phyloP scores from a whole-genome alignment of 208 protist species.

The Entamoeba invadens region DNA sequence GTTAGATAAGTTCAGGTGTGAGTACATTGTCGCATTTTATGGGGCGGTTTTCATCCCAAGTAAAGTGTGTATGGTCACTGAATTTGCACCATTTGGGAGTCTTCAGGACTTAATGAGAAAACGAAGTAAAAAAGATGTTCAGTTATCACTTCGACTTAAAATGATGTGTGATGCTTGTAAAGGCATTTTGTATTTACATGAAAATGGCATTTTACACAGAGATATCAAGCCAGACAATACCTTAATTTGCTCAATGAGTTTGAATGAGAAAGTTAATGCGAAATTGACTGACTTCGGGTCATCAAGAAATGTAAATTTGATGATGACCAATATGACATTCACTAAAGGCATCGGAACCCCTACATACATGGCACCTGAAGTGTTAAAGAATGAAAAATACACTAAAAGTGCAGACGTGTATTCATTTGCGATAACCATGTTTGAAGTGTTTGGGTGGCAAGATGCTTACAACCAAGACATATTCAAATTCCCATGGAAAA shows the following conservation, averaged over 20 bases:
- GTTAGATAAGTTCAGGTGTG: neutral
- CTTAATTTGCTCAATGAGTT: neutral
- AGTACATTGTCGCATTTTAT: neutral
- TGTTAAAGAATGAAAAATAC: constrained; percentile 31
- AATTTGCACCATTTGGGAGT: neutral
- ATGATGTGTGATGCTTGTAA: neutral
- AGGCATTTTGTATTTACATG: neutral
- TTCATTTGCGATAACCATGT: constrained; percentile 40
- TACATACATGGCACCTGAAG: constrained; percentile 38
- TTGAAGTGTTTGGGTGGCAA: constrained; percentile 34
- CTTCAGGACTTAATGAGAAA: neutral
- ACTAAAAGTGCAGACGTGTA: constrained; percentile 44
- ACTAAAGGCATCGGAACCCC: constrained; percentile 5
- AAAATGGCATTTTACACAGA: neutral
- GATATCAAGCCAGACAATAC: neutral
- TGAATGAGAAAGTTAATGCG: neutral
- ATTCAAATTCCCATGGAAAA: too few relatives aligned
- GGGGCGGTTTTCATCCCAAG: neutral
- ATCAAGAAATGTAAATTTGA: neutral
- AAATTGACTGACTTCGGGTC: neutral
- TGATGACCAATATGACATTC: neutral
- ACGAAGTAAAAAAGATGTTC: neutral
- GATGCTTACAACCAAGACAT: constrained; percentile 11
- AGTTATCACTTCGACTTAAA: neutral
- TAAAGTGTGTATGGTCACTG: neutral